These are phyloP conservation scores for Fusarium udum DNA, from an alignment of 2,329 filamentous ascomycete genomes.

Conservation along the genomic window DNA sequence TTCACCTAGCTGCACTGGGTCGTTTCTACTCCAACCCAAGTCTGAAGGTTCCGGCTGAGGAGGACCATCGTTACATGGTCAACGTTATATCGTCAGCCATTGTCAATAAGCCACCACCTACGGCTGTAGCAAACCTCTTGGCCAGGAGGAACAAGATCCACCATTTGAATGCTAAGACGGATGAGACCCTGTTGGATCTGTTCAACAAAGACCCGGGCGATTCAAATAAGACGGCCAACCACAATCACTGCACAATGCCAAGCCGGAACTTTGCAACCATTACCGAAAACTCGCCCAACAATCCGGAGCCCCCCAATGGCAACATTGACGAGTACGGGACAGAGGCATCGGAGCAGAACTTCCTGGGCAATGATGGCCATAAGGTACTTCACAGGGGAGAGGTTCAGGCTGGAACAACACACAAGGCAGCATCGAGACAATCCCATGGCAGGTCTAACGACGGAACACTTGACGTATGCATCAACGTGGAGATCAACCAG, in stretches of 20 bases:
- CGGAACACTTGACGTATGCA: slow-evolving; percentile 78
- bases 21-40: slow-evolving; percentile 94
- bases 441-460: slow-evolving; percentile 65
- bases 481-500: slow-evolving; percentile 89
- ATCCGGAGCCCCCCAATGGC: slow-evolving; percentile 43
- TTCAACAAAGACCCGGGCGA: slow-evolving; percentile 89
- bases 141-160: slow-evolving; percentile 88
- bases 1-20: slow-evolving; percentile 89
- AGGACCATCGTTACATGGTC: slow-evolving; percentile 92
- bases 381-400: slow-evolving; percentile 80
- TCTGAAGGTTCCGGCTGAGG: slow-evolving; percentile 77
- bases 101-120: slow-evolving; percentile 91
- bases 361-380: slow-evolving; percentile 70
- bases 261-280: slow-evolving; percentile 94
- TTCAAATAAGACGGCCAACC: slow-evolving; percentile 75
- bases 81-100: slow-evolving; percentile 96
- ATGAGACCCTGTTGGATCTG: slow-evolving; percentile 92
- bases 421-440: slow-evolving; percentile 73
- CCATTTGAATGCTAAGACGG: slow-evolving; percentile 75
- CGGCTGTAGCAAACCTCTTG: slow-evolving; percentile 87
- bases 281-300: slow-evolving; percentile 81
- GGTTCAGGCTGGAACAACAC: slow-evolving; percentile 77
- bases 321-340: slow-evolving; percentile 31
- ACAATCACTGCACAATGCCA: slow-evolving; percentile 89
- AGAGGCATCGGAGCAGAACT: slow-evolving; percentile 39